Conservation (phyloP, 371 early-diverging fungal genomes). For the Syncephalis fuscata region DNA sequence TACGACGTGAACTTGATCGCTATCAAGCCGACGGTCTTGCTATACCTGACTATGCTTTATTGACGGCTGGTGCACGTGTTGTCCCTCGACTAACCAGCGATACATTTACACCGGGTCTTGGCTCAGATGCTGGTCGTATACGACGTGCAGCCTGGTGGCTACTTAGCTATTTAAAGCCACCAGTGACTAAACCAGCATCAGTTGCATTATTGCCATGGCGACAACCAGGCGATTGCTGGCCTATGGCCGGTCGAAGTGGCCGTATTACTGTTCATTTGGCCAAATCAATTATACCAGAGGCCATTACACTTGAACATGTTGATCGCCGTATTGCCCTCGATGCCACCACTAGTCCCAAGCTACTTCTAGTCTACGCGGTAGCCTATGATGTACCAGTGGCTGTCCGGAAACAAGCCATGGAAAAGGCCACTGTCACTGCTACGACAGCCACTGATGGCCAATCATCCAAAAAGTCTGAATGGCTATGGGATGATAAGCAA, state of each 20-base stretch:
- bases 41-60: conserved; percentile 48
- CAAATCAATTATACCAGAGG: conserved; percentile 26
- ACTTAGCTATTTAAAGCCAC: conserved; percentile 6
- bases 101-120: conserved; percentile 18
- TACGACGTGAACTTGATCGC: conserved; percentile 6
- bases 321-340: conserved; percentile 27
- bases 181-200: conserved; percentile 18
- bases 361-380: conserved; percentile 50
- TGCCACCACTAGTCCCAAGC: conserved; percentile 36
- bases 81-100: conserved; percentile 34
- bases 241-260: conserved; percentile 39
- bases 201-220: conserved; percentile 28
- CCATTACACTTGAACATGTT: conserved; percentile 53
- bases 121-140: conserved; percentile 15
- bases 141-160: conserved; percentile 3
- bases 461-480: not conserved
- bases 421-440: not conserved
- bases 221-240: conserved; percentile 57
- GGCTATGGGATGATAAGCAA: conserved; percentile 1
- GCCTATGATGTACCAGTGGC: conserved; percentile 7
- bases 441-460: not conserved
- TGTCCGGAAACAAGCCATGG: not conserved
- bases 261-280: conserved; percentile 39
- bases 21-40: conserved; percentile 33
- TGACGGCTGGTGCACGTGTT: conserved; percentile 41